phyloP scores from a whole-genome alignment of 228 moss, liverwort and hornwort genomes.

The Sphagnum fallax region DNA sequence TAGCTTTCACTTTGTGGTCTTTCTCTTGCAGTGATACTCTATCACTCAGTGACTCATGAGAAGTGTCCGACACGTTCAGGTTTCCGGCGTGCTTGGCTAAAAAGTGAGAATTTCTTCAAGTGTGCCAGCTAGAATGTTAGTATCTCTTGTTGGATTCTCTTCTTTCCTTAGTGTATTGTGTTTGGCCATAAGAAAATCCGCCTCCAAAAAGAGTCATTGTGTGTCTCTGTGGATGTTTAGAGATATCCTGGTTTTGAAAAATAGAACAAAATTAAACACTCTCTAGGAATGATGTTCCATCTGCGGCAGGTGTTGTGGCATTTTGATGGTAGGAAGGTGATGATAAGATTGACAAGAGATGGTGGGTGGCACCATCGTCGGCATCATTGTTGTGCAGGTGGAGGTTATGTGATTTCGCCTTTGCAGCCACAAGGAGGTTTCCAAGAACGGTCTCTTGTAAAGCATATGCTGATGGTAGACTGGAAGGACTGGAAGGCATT shows the following conservation, averaged over 20 bases:
- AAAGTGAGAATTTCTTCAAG: constrained; percentile 40
- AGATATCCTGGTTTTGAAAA: too few relatives aligned
- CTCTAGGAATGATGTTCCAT: too few relatives aligned
- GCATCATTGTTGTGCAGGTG: constrained; percentile 46
- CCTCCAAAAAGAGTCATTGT: too few relatives aligned
- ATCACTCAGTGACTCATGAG: constrained; percentile 68
- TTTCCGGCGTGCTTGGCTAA: constrained; percentile 60
- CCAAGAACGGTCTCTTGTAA: constrained; percentile 58
- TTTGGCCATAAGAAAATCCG: too few relatives aligned
- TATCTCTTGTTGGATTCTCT: not conserved
- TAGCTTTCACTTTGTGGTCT: not conserved
- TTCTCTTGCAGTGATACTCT: constrained; percentile 68
- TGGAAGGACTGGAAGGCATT: constrained; percentile 66
- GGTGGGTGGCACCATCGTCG: not conserved
- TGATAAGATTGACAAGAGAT: too few relatives aligned
- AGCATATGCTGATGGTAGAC: constrained; percentile 81
- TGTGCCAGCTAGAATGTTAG: not conserved
- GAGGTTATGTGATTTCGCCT: constrained; percentile 89
- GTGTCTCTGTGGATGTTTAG: too few relatives aligned
- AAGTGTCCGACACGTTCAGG: constrained; percentile 61
- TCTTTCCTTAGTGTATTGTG: not conserved
- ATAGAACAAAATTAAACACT: too few relatives aligned
- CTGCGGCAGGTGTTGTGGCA: too few relatives aligned
- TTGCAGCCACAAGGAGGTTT: constrained; percentile 28
- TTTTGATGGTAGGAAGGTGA: too few relatives aligned